Evolutionary conservation across 2,329 filamentous ascomycete species (phyloP).

Genomic region (Myriosclerotinia duriaeana): DNA sequence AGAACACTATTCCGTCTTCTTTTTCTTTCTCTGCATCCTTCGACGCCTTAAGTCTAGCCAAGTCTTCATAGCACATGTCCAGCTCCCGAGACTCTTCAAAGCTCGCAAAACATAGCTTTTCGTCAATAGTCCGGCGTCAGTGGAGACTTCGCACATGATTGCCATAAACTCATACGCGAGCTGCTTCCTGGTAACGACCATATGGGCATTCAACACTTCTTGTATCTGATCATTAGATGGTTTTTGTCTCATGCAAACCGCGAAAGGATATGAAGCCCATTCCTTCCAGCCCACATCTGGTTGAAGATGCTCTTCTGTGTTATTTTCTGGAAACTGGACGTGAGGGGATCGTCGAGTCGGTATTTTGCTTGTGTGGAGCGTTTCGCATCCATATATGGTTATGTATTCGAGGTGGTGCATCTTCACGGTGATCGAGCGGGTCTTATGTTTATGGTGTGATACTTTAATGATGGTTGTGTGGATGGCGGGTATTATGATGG

Average conservation of each 20-base stretch:
- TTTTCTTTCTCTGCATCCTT: background rate
- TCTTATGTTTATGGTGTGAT: background rate
- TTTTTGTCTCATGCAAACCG: background rate
- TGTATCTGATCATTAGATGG: background rate
- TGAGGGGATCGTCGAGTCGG: background rate
- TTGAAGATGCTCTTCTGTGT: background rate
- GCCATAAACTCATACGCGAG: background rate
- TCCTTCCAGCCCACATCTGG: background rate
- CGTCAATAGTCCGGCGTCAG: background rate
- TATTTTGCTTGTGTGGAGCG: background rate
- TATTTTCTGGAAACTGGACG: fast-evolving
- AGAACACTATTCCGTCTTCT: background rate
- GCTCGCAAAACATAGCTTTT: background rate
- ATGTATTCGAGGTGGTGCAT: background rate
- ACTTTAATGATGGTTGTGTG: background rate
- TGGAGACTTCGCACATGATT: background rate
- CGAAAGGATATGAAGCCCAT: slow-evolving; percentile 1
- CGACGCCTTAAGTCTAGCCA: background rate
- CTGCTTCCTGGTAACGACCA: no score
- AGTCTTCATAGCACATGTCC: background rate
- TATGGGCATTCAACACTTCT: background rate
- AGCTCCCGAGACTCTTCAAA: background rate
- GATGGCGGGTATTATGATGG: background rate
- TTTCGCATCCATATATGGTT: background rate
- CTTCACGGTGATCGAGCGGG: background rate